Conservation (phyloP, 2,329 filamentous ascomycete genomes). For the Furcasterigmium sp. region DNA sequence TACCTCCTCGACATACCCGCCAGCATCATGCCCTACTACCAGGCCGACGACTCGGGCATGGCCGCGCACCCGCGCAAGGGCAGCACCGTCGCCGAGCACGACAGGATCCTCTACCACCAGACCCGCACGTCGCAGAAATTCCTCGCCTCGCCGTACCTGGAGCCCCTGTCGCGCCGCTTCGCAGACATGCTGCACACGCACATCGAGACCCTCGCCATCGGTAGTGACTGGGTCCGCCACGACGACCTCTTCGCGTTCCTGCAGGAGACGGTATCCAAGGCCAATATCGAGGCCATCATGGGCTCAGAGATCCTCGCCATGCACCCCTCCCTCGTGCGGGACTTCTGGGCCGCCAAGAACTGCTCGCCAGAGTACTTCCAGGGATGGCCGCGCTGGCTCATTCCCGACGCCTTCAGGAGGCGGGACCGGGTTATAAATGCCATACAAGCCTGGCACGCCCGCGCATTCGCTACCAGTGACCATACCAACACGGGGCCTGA, state of each 20-base stretch:
- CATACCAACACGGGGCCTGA: no score
- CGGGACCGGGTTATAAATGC: no score
- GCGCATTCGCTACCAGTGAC: no score
- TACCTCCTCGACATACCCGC: slow-evolving; percentile 4
- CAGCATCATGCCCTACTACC: slow-evolving; percentile 5
- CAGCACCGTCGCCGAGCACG: slow-evolving; percentile 1
- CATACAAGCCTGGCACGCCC: no score
- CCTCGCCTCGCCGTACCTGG: slow-evolving; percentile 4
- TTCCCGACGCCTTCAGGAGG: slow-evolving; percentile 11
- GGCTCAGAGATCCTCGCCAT: slow-evolving; percentile 9
- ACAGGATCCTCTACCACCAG: slow-evolving; percentile 7
- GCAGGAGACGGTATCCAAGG: neutral
- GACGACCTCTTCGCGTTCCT: slow-evolving; percentile 8
- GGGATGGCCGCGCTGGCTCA: slow-evolving; percentile 11
- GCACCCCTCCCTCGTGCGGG: slow-evolving; percentile 5
- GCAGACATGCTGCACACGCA: slow-evolving; percentile 1
- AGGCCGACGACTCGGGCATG: slow-evolving; percentile 11
- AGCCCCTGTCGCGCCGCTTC: slow-evolving; percentile 3
- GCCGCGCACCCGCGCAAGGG: slow-evolving; percentile 3
- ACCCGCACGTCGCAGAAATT: slow-evolving; percentile 4
- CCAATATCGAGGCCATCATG: slow-evolving; percentile 1
- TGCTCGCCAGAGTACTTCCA: slow-evolving; percentile 13
- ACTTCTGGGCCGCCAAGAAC: slow-evolving; percentile 16
- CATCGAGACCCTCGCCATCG: slow-evolving; percentile 3
- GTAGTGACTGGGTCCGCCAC: slow-evolving; percentile 5